These are phyloP conservation scores for Xylaria castorea DNA, from an alignment of 495 filamentous ascomycete species.

Conservation along the genomic window DNA sequence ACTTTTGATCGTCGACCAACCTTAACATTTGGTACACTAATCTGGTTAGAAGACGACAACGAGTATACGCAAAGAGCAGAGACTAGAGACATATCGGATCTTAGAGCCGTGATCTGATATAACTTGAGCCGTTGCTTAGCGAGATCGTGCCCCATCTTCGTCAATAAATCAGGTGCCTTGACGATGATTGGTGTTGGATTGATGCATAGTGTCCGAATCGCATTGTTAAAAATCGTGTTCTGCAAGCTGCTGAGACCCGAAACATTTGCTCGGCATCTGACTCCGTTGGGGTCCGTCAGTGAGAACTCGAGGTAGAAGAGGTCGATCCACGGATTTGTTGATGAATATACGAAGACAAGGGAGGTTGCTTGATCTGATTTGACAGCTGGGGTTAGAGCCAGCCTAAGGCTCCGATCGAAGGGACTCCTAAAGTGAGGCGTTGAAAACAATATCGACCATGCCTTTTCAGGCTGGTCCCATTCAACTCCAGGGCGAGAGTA, in stretches of 20 bases:
- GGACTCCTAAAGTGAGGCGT: constrained; percentile 38
- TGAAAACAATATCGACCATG: constrained; percentile 34
- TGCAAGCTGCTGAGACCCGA: constrained; percentile 25
- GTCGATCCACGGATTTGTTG: constrained; percentile 32
- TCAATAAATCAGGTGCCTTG: constrained; percentile 17
- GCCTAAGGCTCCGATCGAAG: constrained; percentile 32
- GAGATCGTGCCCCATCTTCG: constrained; percentile 27
- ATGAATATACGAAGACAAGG: constrained; percentile 37
- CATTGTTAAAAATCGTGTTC: constrained; percentile 9
- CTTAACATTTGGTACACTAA: constrained; percentile 28
- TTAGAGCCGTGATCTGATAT: constrained; percentile 34
- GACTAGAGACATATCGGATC: constrained; percentile 32
- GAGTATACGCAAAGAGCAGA: constrained; percentile 33
- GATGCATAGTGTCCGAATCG: constrained; percentile 31
- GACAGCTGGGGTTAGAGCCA: constrained; percentile 32
- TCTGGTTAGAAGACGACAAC: constrained; percentile 17
- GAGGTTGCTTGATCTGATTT: constrained; percentile 27
- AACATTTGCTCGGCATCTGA: constrained; percentile 33
- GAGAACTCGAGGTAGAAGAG: constrained; percentile 44
- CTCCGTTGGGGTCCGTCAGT: constrained; percentile 32
- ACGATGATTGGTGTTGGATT: constrained; percentile 30
- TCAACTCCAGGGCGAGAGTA: constrained; percentile 28
- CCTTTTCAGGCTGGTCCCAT: constrained; percentile 33
- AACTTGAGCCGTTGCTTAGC: constrained; percentile 29
- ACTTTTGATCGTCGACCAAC: constrained; percentile 12